Percentiles rank a stretch among this genome's conserved stretches.
phyloP scores from a whole-genome alignment of 2,329 filamentous ascomycete genomes.

The Aspergillus ruber region DNA sequence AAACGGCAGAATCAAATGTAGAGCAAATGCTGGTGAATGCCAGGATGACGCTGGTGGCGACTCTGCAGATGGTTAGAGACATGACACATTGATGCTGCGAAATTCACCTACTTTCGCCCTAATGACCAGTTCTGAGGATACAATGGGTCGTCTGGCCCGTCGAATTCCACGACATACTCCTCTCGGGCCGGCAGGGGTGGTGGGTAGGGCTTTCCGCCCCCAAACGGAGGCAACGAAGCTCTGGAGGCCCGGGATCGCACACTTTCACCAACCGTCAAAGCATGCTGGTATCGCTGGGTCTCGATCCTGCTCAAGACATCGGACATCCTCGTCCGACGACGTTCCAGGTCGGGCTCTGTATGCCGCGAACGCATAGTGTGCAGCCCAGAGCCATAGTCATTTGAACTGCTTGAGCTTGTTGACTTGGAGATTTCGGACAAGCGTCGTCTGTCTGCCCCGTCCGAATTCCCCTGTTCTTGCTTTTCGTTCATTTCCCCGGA shows the following conservation, averaged over 20 bases:
- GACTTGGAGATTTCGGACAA: constrained; percentile 4
- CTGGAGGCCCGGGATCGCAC: constrained; percentile 18
- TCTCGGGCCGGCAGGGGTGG: constrained; percentile 45
- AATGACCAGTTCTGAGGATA: constrained; percentile 50
- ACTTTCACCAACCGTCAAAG: constrained; percentile 27
- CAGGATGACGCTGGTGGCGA: constrained; percentile 10
- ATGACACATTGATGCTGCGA: too few species aligned
- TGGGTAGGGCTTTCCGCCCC: constrained; percentile 45
- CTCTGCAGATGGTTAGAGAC: constrained; percentile 23
- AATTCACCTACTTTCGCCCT: constrained; percentile 36
- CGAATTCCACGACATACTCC: constrained; percentile 51
- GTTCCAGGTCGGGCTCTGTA: constrained; percentile 26
- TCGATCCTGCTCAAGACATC: constrained; percentile 24
- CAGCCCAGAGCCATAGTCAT: constrained; percentile 21
- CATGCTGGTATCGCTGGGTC: constrained; percentile 33
- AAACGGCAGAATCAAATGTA: constrained; percentile 53
- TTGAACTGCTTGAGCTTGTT: constrained; percentile 19
- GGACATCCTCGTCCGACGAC: constrained; percentile 17
- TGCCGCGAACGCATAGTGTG: constrained; percentile 23
- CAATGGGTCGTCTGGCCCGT: constrained; percentile 44
- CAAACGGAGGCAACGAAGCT: constrained; percentile 19
- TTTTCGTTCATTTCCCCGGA: too few species aligned
- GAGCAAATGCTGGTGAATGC: constrained; percentile 25
- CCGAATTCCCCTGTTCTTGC: neutral
- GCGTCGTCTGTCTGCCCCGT: neutral